Evolutionary conservation across 495 filamentous ascomycete species (phyloP), one percentile per base, ranked within the genome.

Genomic region (Neurospora sp.): DNA sequence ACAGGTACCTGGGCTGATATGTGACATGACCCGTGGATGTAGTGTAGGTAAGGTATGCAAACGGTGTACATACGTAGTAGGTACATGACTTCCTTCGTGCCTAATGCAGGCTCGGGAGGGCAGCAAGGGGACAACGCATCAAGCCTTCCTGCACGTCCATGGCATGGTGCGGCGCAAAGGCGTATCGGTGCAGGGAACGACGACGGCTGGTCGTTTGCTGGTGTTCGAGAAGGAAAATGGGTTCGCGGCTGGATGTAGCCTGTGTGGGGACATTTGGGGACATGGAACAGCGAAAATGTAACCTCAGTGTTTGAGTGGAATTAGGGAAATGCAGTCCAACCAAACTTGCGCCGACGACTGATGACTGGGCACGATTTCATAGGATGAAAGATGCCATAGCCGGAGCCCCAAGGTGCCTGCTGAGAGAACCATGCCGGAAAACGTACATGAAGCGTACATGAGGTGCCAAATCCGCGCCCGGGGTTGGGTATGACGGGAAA

Each of bases 321-420:
- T 73, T 74, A 73, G 76, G 53, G 71, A 71, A 71, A 77, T 77
- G 79, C 78, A 78, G 78, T 76, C 76, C 79, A 78, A 74, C 74
- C 76, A 78, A 75, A 78, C 74, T 72, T 79, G 76, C 70, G 78
- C 73, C 74, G 78, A 76, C 77, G 73, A 75, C 76, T 79, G 80
- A 82, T 82, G 80, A 82, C 79, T 77, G 79, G 80, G 79, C 80
- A 82, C 74, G 75, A 78, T 79, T 75, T 73, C 74, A 82, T 81
- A 81, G 80, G 80, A 75, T 73, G 71, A 69, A 35, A 69, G 72
- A 53, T 72, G 73, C 76, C 76, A 76, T 76, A 74, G 73, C 76
- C 78, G 76, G 74, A 66, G 66, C 70, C 73, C 59, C 70, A 74
- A 9, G 73, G 74, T 72, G 75, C 71, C 71, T 69, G 72, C 75